These are phyloP conservation scores for Themeda triandra DNA, from an alignment of 176 grass and related monocot species.

Conservation along the genomic window DNA sequence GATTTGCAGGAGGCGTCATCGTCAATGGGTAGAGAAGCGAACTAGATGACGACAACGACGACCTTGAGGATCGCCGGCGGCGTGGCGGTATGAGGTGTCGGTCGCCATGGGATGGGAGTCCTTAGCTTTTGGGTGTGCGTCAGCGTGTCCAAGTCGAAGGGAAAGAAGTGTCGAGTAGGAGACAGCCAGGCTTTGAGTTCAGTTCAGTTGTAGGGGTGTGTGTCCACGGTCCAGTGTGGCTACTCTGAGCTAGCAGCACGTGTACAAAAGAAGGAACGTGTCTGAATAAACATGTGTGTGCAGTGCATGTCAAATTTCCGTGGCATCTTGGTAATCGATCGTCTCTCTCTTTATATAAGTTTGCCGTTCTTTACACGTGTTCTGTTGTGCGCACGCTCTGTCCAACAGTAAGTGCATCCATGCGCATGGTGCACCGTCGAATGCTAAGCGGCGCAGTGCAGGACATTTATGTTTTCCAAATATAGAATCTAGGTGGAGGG, in stretches of 20 bases:
- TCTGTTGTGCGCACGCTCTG: too few species aligned
- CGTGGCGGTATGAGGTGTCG: not conserved
- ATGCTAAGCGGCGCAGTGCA: too few species aligned
- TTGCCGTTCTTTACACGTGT: too few species aligned
- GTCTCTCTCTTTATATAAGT: too few species aligned
- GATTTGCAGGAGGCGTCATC: conserved; percentile 43
- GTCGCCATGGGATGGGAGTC: not conserved
- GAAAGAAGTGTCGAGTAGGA: not conserved
- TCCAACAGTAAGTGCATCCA: too few species aligned
- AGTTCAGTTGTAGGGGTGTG: not conserved
- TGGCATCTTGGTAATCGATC: too few species aligned
- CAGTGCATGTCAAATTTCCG: not conserved
- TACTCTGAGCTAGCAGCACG: not conserved
- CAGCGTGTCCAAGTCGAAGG: not conserved
- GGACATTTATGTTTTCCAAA: too few species aligned
- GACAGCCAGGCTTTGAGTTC: not conserved
- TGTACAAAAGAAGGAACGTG: not conserved
- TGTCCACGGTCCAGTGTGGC: not conserved
- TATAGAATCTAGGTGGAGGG: too few species aligned
- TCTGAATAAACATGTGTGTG: not conserved
- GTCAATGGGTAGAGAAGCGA: conserved; percentile 36
- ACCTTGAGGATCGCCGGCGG: not conserved
- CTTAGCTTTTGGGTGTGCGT: not conserved
- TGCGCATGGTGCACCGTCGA: too few species aligned
- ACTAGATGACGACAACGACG: too few species aligned